Base-by-base conservation (phyloP, 768 basidiomycete genomes). In the Collybiopsis luxurians region DNA sequence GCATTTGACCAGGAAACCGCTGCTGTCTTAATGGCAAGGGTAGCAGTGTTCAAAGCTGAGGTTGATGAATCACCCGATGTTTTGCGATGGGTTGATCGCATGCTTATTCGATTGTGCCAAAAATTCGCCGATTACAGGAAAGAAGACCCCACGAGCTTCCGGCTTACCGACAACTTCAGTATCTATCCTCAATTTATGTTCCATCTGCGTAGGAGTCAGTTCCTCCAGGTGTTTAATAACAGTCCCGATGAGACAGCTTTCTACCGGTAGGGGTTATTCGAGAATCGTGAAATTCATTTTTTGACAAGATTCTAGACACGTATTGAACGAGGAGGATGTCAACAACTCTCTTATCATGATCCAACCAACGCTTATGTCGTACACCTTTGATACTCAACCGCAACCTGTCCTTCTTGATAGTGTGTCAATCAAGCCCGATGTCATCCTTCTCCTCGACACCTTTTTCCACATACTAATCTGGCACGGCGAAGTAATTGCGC, bases 151-250 rank as follows among this genome's bases (percentile, higher is more conserved):
- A 82, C 86, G 36, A 93, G 89, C 68, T 98, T 99, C 82, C 80
- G 94, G 63, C 78, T 99, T 61, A 80, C 85, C 55, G 94, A 97
- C 69, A 97, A 97, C 73, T 98, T 99, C 74, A 92, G 91, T 69
- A 98, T 99, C 65, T 99, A 99, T 71, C 97, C 97, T 15, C 97
- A 98, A 69, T 99, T 99, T 79, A 99, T 98, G 97, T 99, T 98
- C 87, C 97, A 99, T 74, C 73, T 99, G 59, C 82, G 96, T 58
- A 79, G 97, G 69, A 94, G 92, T 80, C 96, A 98, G 74, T 98
- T 99, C 79, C 78, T 99, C 69, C 97, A 99, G 73, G 95, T 98
- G 54, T 98, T 98, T 75, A 98, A 98, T 73, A 99, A 98, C 79
- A 95, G 93, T 79, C 97, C 97, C 7, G 97, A 99, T 70, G 97